Conservation (phyloP, 108 stramenopile species). For the Chaetoceros tenuissimus region DNA sequence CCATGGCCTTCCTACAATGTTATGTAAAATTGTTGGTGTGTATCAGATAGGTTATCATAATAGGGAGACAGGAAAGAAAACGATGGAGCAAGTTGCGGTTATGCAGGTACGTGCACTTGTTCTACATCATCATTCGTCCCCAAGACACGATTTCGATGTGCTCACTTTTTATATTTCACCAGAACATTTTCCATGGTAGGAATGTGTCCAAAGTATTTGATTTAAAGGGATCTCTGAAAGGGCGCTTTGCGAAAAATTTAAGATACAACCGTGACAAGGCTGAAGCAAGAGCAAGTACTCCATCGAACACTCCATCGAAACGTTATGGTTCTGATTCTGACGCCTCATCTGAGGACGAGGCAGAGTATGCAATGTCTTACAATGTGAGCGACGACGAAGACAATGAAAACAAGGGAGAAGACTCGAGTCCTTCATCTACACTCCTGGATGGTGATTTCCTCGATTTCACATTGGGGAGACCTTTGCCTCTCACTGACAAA, state of each 20-base stretch:
- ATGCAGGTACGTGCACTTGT: constrained; percentile 49
- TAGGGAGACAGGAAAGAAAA: constrained; percentile 84
- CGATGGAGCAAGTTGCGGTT: constrained; percentile 94
- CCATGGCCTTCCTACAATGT: constrained; percentile 86
- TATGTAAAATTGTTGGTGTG: constrained; percentile 96
- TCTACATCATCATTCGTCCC: no score
- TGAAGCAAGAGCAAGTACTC: not conserved
- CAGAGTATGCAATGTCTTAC: constrained; percentile 14
- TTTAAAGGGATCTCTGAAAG: constrained; percentile 89
- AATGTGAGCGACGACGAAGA: constrained; percentile 22
- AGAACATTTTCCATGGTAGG: constrained; percentile 89
- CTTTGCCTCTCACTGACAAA: constrained; percentile 87
- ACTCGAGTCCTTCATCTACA: constrained; percentile 24
- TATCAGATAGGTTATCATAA: constrained; percentile 95
- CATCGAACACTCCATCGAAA: constrained; percentile 8
- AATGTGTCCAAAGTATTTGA: constrained; percentile 89
- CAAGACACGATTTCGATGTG: constrained; percentile 1
- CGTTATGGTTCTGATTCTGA: constrained; percentile 16
- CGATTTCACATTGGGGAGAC: constrained; percentile 87
- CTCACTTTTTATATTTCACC: constrained; percentile 16
- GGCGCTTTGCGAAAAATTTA: constrained; percentile 81
- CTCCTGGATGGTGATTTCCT: constrained; percentile 94
- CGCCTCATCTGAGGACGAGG: constrained; percentile 11
- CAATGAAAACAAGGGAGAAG: constrained; percentile 12
- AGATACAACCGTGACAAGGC: constrained; percentile 14